Evolutionary conservation across 331 rosid genomes (phyloP).

Genomic region (Erythrophleum ivorense): DNA sequence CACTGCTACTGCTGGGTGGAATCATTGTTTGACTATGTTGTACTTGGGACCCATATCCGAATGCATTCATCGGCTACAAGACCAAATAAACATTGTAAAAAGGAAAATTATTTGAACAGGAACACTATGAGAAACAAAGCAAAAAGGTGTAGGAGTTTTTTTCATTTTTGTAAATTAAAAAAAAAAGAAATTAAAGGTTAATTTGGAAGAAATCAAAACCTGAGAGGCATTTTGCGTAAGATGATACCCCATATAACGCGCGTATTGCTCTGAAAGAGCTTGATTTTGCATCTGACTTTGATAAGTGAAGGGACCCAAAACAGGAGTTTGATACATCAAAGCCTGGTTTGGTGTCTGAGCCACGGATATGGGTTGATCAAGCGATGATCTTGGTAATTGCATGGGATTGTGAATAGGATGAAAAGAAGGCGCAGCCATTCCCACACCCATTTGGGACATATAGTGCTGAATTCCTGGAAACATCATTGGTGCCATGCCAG

Average conservation of each 20-base stretch:
- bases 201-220: conserved; percentile 49
- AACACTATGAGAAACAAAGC: conserved; percentile 4
- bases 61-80: conserved; percentile 70
- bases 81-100: conserved; percentile 18
- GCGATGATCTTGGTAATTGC: conserved; percentile 62
- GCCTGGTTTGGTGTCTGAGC: conserved; percentile 63
- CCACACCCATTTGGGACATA: conserved; percentile 72
- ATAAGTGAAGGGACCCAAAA: conserved; percentile 60
- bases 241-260: conserved; percentile 75
- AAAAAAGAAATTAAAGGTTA: not conserved
- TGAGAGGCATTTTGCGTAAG: conserved; percentile 79
- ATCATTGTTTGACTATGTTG: conserved; percentile 61
- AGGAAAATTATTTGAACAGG: not conserved
- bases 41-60: conserved; percentile 64
- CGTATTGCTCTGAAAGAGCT: conserved; percentile 69
- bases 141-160: not conserved
- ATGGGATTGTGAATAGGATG: conserved; percentile 60
- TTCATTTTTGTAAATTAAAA: not conserved
- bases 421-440: conserved; percentile 67
- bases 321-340: conserved; percentile 62
- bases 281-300: conserved; percentile 79
- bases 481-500: conserved; percentile 85
- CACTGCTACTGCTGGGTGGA: conserved; percentile 54
- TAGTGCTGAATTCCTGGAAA: conserved; percentile 79
- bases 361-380: conserved; percentile 52